Base-by-base conservation (phyloP, 208 protist genomes). In the Leishmania amazonensis region DNA sequence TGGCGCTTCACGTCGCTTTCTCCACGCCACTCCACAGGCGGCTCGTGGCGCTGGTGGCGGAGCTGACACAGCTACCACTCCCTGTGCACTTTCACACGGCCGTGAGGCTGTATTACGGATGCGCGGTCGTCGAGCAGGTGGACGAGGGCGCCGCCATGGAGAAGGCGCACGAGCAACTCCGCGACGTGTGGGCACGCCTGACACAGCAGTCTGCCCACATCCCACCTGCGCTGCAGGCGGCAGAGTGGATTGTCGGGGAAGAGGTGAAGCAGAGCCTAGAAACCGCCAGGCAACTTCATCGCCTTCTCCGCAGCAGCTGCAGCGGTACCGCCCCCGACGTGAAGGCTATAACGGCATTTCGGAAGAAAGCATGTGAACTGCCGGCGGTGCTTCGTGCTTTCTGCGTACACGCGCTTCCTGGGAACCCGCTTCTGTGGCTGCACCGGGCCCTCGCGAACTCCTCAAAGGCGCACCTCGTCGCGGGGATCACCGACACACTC, bases 51-150 rank as follows among this genome's bases (percentile, higher is more conserved):
- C 53, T 86, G 28, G 73, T 72, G 49, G 75, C 64, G 2, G 45
- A 76, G 3, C 78, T 80, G 31, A 68, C 78, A 67, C 79, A 76
- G 75, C 73, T 83, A 7, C 67, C 75, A 47, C 78, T 79, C 31
- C 83, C 83, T 40, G 62, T 80, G 67, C 83, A 86, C 79, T 83
- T 79, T 60, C 75, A 77, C 78, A 86, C 78, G 31, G 83, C 83
- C 11, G 38, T 80, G 73, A 78, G 58, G 58, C 54, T 83, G 21
- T 86, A 65, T 67, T 86, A 83, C 58, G 83, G 74, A 28, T 86
- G 83, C 40, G 83, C 77, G 1, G 47, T 80, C 51, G 73, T 62
- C 57, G 8, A 45, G 62, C 47, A 80, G 35, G 83, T 76, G 13
- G 68, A 80, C 45, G 83, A 38, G 9, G 53, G 31, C 28, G 54